phyloP scores from a whole-genome alignment of 2,329 filamentous ascomycete genomes.

The Ophiocordyceps australis region DNA sequence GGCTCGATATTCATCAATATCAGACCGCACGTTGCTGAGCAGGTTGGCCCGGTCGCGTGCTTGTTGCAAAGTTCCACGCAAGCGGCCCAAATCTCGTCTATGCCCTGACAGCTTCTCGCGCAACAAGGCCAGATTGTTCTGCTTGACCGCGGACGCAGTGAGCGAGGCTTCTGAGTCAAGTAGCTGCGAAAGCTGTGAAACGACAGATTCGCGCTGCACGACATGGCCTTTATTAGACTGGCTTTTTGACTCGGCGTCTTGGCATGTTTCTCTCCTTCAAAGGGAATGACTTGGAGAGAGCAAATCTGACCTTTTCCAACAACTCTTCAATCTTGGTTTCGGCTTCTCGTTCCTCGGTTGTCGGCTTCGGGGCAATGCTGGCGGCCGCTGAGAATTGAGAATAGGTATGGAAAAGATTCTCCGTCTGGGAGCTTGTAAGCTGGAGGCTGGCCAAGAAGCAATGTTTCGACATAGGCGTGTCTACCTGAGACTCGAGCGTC shows the following conservation, averaged over 20 bases:
- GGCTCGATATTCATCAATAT: constrained; percentile 77
- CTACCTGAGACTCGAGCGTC: constrained; percentile 75
- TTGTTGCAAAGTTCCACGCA: constrained; percentile 56
- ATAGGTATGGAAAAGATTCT: constrained; percentile 67
- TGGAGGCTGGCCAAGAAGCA: no score
- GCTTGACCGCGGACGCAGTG: constrained; percentile 84
- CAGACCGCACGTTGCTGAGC: constrained; percentile 73
- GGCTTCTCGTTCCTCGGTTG: constrained; percentile 64
- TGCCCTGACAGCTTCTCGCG: constrained; percentile 82
- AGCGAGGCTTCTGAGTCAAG: constrained; percentile 83
- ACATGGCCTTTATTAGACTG: no score
- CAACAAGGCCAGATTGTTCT: constrained; percentile 84
- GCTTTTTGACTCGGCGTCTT: no score
- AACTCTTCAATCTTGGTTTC: constrained; percentile 73
- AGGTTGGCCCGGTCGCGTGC: constrained; percentile 79
- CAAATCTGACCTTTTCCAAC: constrained; percentile 63
- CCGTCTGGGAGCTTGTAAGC: constrained; percentile 64
- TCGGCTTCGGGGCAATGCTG: constrained; percentile 66
- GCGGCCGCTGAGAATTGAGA: constrained; percentile 75
- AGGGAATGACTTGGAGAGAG: no score
- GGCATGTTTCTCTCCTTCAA: no score
- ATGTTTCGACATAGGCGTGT: no score
- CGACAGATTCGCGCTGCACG: constrained; percentile 69
- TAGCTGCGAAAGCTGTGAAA: constrained; percentile 68
- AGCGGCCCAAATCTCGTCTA: constrained; percentile 59